phyloP scores from a whole-genome alignment of 139 green algal genomes.

The Tetradesmus lagerheimii region DNA sequence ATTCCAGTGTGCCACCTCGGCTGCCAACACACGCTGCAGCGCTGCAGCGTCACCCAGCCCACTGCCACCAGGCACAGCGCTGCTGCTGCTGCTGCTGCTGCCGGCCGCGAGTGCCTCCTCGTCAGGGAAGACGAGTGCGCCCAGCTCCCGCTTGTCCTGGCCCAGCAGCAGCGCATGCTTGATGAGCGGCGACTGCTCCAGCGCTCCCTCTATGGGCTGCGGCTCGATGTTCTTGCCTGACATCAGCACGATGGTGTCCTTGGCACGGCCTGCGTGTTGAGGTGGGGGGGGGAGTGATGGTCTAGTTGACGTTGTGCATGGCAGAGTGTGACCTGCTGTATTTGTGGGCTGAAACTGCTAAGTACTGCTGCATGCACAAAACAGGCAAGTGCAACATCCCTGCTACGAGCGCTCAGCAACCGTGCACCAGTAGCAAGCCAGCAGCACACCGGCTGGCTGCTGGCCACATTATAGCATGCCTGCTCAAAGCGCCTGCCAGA shows the following conservation, averaged over 20 bases:
- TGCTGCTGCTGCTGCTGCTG: constrained; percentile 45
- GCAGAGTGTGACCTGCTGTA: too few relatives aligned
- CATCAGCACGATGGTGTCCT: constrained; percentile 95
- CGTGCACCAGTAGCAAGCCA: too few relatives aligned
- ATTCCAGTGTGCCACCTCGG: constrained; percentile 54
- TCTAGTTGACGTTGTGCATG: too few relatives aligned
- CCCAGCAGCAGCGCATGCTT: constrained; percentile 88
- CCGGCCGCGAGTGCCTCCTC: constrained; percentile 56
- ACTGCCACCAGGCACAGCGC: too few relatives aligned
- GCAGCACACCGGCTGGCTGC: too few relatives aligned
- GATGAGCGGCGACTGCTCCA: constrained; percentile 49
- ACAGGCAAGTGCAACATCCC: too few relatives aligned
- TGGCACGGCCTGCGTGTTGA: constrained; percentile 67
- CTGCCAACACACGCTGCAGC: constrained; percentile 8
- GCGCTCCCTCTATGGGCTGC: constrained; percentile 86
- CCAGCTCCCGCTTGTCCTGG: constrained; percentile 69
- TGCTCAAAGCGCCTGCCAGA: too few relatives aligned
- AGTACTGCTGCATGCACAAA: too few relatives aligned
- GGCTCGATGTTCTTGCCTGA: constrained; percentile 96
- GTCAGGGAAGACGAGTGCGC: constrained; percentile 65
- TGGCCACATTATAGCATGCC: too few relatives aligned
- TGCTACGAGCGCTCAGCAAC: too few relatives aligned
- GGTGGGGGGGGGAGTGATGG: too few relatives aligned
- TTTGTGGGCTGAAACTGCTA: too few relatives aligned
- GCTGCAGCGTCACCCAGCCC: not conserved